phyloP scores from a whole-genome alignment of 2,329 filamentous ascomycete genomes.

The Emericellopsis cladophorae region DNA sequence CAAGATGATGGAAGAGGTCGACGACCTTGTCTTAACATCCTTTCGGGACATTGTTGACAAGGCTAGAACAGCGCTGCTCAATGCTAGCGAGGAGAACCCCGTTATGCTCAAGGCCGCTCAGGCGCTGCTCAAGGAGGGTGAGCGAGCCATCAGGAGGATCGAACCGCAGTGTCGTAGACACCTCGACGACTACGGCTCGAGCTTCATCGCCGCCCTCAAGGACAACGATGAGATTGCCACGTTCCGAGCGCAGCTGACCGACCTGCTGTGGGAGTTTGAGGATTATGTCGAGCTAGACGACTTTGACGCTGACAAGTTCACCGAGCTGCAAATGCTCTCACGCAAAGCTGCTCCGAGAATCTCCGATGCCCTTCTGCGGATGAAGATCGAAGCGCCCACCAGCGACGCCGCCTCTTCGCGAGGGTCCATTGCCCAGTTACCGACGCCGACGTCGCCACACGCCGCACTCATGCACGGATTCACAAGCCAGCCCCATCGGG shows the following conservation, averaged over 20 bases:
- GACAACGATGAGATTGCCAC: slow-evolving; percentile 40
- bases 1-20: slow-evolving; percentile 23
- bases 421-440: slow-evolving; percentile 7
- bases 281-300: slow-evolving; percentile 35
- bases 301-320: slow-evolving; percentile 37
- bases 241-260: slow-evolving; percentile 32
- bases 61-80: slow-evolving; percentile 30
- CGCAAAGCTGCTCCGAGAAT: slow-evolving; percentile 35
- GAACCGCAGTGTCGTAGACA: slow-evolving; percentile 37
- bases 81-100: slow-evolving; percentile 27
- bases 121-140: slow-evolving; percentile 32
- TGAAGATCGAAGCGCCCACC: slow-evolving; percentile 30
- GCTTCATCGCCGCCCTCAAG: slow-evolving; percentile 37
- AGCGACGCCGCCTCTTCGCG: slow-evolving; percentile 9
- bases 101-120: slow-evolving; percentile 36
- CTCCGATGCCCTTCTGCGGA: slow-evolving; percentile 36
- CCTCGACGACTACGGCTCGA: slow-evolving; percentile 32
- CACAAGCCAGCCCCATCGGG: background rate
- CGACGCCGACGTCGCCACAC: slow-evolving; percentile 3
- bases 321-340: slow-evolving; percentile 32
- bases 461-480: slow-evolving; percentile 3
- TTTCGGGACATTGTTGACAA: slow-evolving; percentile 41
- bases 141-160: slow-evolving; percentile 34
- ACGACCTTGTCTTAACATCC: slow-evolving; percentile 32
- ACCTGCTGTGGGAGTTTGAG: slow-evolving; percentile 44